Evolutionary conservation across 2,329 filamentous ascomycete genomes (phyloP).

Genomic region (Endoconidiophora laricicola): DNA sequence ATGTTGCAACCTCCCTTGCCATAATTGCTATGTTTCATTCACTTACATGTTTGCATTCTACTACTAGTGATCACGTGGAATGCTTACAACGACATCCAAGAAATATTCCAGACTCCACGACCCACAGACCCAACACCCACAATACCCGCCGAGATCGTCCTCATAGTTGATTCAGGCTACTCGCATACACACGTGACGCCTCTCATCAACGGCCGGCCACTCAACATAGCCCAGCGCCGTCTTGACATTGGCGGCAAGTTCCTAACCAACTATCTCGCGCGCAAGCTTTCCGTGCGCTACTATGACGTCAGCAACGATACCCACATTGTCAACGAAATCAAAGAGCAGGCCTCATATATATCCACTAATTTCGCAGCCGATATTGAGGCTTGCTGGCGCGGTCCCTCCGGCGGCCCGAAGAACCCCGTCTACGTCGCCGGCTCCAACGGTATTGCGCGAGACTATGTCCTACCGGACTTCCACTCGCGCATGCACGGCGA

Average conservation of each 20-base stretch:
- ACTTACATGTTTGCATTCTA: constrained; percentile 4
- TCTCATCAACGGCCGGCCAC: constrained; percentile 59
- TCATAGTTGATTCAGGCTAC: constrained; percentile 83
- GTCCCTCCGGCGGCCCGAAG: constrained; percentile 42
- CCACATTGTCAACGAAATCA: constrained; percentile 89
- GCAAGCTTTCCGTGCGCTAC: constrained; percentile 74
- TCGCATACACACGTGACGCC: constrained; percentile 87
- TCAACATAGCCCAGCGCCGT: constrained; percentile 67
- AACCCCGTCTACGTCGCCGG: constrained; percentile 29
- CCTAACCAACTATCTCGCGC: constrained; percentile 81
- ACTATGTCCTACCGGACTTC: constrained; percentile 83
- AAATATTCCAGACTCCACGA: constrained; percentile 45
- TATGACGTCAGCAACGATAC: constrained; percentile 93
- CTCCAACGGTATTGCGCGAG: constrained; percentile 50
- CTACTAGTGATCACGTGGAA: constrained; percentile 52
- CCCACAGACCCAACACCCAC: constrained; percentile 24
- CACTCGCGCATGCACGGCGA: constrained; percentile 45
- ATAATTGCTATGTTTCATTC: background rate
- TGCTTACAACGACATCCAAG: constrained; percentile 63
- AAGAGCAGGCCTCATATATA: constrained; percentile 76
- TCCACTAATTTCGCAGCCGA: constrained; percentile 60
- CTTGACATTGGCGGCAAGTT: constrained; percentile 87
- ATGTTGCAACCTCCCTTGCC: constrained; percentile 14
- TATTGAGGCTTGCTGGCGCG: constrained; percentile 74
- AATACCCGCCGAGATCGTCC: constrained; percentile 58